Evolutionary conservation across 2,329 filamentous ascomycete species (phyloP), one percentile per base, ranked within the genome.

Genomic region (Colletotrichum nymphaeae): DNA sequence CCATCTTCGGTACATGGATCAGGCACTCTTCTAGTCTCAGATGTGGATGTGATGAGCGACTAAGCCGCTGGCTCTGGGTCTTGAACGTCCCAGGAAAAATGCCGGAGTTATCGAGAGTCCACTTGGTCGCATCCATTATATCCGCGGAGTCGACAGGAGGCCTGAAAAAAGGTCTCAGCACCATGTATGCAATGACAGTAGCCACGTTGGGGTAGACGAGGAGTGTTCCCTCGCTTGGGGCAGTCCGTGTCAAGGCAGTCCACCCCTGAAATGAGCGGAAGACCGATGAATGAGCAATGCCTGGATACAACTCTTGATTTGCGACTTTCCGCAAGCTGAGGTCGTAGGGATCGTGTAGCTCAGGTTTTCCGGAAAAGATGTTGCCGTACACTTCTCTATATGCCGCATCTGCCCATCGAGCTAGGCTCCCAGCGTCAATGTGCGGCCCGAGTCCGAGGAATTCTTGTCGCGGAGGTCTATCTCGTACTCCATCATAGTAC

Each of bases 361-460:
- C 80, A 14, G 82, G 83, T 2, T 74, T 72, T 1, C 84, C 84
- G 1, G 79, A 78, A 72, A 84, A 83, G 65, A 86, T 81, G 8
- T 76, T 63, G 19, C 76, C 69, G 74, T 86, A 86, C 6, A 79
- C 79, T 19, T 79, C 77, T 46, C 81, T 80, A 66, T 86, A 86
- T 2, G 76, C 74, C 1, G 79, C 76, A 46, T 85, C 83, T 4
- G 81, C 83, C 84, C 84, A 86, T 16, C 84, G 83, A 67, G 79
- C 82, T 32, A 86, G 78, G 70, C 81, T 84, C 24, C 84, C 84
- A 1, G 83, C 84, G 73, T 86, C 84, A 55, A 86, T 84, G 68
- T 86, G 84, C 28, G 84, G 84, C 1, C 84, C 84, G 1, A 86
- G 78, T 7, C 84, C 83, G 9, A 80, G 79, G 72, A 86, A 86